Evolutionary conservation across 2,329 filamentous ascomycete genomes (phyloP), one percentile per base, ranked within the genome.

Genomic region (Fusarium circinatum): DNA sequence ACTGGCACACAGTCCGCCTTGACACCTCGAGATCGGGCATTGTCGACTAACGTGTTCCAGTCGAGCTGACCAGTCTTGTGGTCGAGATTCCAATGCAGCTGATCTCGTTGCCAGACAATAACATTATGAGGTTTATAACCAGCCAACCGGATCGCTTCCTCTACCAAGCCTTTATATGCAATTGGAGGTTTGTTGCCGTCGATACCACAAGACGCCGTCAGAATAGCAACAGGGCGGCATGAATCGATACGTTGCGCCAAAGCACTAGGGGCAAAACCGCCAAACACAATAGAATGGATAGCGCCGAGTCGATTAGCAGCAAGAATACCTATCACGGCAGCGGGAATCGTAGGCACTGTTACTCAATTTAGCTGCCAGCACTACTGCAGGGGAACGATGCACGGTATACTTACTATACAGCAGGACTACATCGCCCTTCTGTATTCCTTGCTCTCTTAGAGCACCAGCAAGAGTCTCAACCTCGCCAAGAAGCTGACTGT

Each of bases 301-400:
- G 95, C 96, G 17, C 95, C 96, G 2, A 98, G 86, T 15, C 95
- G 90, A 69, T 91, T 91, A 67, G 93, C 89, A 30, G 96, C 95
- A 8, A 98, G 89, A 73, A 96, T 94, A 15, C 93, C 95, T 70
- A 97, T 90, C n/a, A 98, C 81, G 4, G 95, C 93, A 1, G 94
- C 92, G 2, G 96, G 95, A 48, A 98, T 94, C 95, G 98, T 98
- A 62, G 95, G 95, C 95, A 98, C 92, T 94, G n/a, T 59, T 34
- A 24, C 30, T 11, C 11, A n/a, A 30, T 41, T 70, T 42, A 65
- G 41, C 26, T 54, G 44, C 20, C n/a, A 15, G 34, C 18, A 34
- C 26, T 42, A 24, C 38, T 57, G 22, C 12, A 7, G 34, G 26
- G 17, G n/a, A 39, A 44, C 14, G 18, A 22, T 30, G n/a, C 6